Conservation (phyloP, 2,329 filamentous ascomycete species). For the Chrysosporium keratinophilum region DNA sequence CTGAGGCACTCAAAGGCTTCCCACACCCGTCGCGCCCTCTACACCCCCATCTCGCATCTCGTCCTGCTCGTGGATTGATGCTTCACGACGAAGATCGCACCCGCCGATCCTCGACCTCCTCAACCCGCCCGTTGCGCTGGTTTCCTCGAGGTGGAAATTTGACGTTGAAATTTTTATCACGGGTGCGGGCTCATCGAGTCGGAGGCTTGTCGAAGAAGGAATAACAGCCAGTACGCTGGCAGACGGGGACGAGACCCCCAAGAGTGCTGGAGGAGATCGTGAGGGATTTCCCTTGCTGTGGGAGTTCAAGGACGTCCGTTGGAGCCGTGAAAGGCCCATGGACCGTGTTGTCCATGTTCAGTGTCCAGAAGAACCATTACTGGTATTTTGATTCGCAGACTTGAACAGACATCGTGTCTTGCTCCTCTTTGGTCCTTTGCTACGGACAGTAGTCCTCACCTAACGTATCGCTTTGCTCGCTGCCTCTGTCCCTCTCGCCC, state of each 20-base stretch:
- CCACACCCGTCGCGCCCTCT: not conserved
- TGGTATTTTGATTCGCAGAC: no score
- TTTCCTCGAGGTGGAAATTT: not conserved
- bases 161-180: not conserved
- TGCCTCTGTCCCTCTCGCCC: no score
- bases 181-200: not conserved
- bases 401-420: not conserved
- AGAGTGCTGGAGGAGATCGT: no score
- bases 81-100: slow-evolving; percentile 1
- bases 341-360: no score
- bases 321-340: no score
- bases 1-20: not conserved
- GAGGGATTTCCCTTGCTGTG: no score
- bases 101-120: slow-evolving; percentile 4
- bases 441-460: not conserved
- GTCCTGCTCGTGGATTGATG: not conserved
- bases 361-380: no score
- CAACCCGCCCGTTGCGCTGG: not conserved
- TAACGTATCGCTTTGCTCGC: not conserved
- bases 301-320: no score
- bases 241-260: no score
- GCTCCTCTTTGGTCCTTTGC: not conserved
- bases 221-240: not conserved
- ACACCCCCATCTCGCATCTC: not conserved
- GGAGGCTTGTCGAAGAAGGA: not conserved